Evolutionary conservation across 768 basidiomycete species (phyloP).

Genomic region (Suillus plorans): DNA sequence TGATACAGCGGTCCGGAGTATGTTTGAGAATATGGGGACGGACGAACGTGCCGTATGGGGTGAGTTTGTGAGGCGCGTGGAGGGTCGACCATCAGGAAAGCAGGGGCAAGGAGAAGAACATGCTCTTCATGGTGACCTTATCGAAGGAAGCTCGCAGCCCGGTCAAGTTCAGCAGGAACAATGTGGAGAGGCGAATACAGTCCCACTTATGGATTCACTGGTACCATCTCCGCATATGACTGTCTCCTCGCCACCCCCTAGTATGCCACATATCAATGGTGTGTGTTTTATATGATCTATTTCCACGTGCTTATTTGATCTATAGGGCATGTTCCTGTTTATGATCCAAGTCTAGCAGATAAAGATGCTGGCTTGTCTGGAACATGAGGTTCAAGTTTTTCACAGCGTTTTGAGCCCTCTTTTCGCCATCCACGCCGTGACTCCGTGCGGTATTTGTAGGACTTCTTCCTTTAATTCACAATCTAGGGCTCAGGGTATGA

Average conservation of each 20-base stretch:
- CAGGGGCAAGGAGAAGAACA: slow-evolving; percentile 22
- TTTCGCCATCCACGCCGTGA: background rate
- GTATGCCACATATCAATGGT: slow-evolving; percentile 14
- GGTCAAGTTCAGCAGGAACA: slow-evolving; percentile 17
- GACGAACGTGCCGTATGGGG: slow-evolving; percentile 64
- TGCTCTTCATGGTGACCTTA: slow-evolving; percentile 17
- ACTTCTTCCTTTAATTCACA: background rate
- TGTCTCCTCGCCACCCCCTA: background rate
- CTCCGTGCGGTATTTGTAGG: background rate
- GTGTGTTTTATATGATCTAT: background rate
- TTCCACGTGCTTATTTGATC: background rate
- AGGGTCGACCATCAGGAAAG: slow-evolving; percentile 44
- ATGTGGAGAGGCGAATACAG: slow-evolving; percentile 14
- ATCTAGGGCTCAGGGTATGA: slow-evolving; percentile 1
- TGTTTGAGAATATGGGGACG: slow-evolving; percentile 55
- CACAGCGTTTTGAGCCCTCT: background rate
- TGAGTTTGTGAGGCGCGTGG: slow-evolving; percentile 63
- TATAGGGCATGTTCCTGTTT: slow-evolving; percentile 13
- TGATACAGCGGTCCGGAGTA: slow-evolving; percentile 41
- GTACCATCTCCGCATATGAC: background rate
- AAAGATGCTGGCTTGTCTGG: slow-evolving; percentile 6
- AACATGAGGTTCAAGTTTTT: background rate
- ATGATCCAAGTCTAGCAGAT: slow-evolving; percentile 8
- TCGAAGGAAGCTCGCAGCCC: slow-evolving; percentile 3
- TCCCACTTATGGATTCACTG: slow-evolving; percentile 13